Evolutionary conservation across 2,329 filamentous ascomycete genomes (phyloP).

Genomic region (Colletotrichum sp.): DNA sequence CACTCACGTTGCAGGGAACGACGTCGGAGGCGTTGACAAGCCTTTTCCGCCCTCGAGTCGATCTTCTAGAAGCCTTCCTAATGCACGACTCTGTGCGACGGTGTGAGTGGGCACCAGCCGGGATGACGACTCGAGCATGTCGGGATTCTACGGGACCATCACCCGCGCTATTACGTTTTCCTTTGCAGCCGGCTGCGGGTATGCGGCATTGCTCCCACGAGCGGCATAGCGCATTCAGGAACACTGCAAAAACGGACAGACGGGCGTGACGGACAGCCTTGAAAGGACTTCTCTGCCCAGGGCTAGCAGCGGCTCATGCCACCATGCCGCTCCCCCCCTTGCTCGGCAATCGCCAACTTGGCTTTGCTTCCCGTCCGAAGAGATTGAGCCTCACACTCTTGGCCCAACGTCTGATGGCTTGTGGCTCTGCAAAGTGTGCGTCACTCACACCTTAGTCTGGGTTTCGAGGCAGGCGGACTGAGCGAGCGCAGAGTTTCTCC

Average conservation of each 20-base stretch:
- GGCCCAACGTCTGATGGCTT: slow-evolving; percentile 11
- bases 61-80: slow-evolving; percentile 21
- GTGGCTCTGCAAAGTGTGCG: not conserved
- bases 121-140: slow-evolving; percentile 11
- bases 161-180: slow-evolving; percentile 11
- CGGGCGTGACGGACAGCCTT: not conserved
- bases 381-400: slow-evolving; percentile 16
- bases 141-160: slow-evolving; percentile 13
- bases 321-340: not conserved
- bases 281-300: not conserved
- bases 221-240: not conserved
- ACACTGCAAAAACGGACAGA: not conserved
- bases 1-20: not conserved
- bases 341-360: slow-evolving; percentile 14
- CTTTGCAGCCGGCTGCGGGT: not conserved
- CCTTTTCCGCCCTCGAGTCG: not conserved
- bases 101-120: not conserved
- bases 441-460: not conserved
- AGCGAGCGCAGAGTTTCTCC: not conserved
- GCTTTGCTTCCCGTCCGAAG: not conserved
- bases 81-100: not conserved
- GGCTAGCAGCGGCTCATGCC: not conserved
- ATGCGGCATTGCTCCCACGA: not conserved
- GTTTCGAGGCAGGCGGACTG: not conserved
- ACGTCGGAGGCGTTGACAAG: slow-evolving; percentile 12